phyloP scores from a whole-genome alignment of 202 grass and related monocot genomes.

The Elaeis oleifera region DNA sequence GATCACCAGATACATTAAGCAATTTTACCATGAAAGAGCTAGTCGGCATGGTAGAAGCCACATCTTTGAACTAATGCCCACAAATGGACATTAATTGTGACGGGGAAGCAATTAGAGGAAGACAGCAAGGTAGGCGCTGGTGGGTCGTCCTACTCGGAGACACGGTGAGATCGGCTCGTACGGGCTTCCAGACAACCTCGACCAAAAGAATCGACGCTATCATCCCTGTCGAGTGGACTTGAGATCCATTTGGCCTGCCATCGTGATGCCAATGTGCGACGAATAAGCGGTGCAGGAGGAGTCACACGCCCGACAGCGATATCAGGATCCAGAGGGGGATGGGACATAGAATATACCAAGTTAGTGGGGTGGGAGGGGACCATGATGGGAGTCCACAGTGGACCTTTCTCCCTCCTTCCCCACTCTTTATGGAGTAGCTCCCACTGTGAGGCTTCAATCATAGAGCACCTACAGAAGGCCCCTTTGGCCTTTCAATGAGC shows the following conservation, averaged over 20 bases:
- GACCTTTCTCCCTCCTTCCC: background rate
- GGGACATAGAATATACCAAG: constrained; percentile 19
- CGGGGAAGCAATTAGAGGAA: too few relatives aligned
- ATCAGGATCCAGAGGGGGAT: background rate
- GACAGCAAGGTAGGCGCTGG: too few relatives aligned
- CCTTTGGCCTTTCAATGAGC: constrained; percentile 35
- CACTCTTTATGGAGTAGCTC: constrained; percentile 3
- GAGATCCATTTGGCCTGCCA: background rate
- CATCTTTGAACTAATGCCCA: too few relatives aligned
- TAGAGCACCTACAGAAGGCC: background rate
- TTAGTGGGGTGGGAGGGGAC: constrained; percentile 6
- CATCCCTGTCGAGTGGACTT: background rate
- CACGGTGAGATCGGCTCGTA: constrained; percentile 16
- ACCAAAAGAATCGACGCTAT: constrained; percentile 6
- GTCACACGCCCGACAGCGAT: background rate
- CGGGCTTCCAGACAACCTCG: constrained; percentile 1
- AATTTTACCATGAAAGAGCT: too few relatives aligned
- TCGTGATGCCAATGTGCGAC: background rate
- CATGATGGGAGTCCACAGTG: background rate
- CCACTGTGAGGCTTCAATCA: constrained; percentile 7
- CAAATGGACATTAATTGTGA: too few relatives aligned
- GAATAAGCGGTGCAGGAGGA: background rate
- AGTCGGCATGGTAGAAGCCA: too few relatives aligned
- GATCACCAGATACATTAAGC: too few relatives aligned
- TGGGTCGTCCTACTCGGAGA: background rate